Percentiles rank a stretch among this genome's conserved stretches.
phyloP scores from a whole-genome alignment of 495 filamentous ascomycete species.

The Penicillium herquei region DNA sequence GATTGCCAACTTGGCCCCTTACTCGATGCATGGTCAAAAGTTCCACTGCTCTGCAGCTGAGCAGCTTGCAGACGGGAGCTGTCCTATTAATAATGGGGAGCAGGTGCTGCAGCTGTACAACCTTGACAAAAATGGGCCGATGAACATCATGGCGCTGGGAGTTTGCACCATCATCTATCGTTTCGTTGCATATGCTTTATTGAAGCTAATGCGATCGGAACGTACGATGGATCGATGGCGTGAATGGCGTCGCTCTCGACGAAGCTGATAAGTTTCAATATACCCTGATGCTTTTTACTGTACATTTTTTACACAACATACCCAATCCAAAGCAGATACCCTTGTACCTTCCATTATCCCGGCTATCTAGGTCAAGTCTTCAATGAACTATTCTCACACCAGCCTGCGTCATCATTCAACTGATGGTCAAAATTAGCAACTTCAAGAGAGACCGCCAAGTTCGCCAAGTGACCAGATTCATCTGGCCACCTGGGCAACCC shows the following conservation, averaged over 20 bases:
- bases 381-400: too few species aligned
- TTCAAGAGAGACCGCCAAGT: too few species aligned
- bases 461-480: too few species aligned
- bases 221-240: conserved; percentile 25
- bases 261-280: neutral
- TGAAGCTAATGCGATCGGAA: conserved; percentile 47
- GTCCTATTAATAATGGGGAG: conserved; percentile 59
- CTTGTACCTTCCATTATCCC: too few species aligned
- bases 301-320: neutral
- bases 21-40: conserved; percentile 49
- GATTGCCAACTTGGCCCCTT: conserved; percentile 60
- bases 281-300: neutral
- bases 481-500: too few species aligned
- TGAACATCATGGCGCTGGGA: conserved; percentile 60
- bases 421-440: too few species aligned
- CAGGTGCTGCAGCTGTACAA: conserved; percentile 64
- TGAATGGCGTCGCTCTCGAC: conserved; percentile 22
- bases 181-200: conserved; percentile 57
- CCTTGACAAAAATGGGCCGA: conserved; percentile 51
- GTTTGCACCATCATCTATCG: conserved; percentile 62
- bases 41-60: conserved; percentile 61
- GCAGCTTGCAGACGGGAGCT: conserved; percentile 53
- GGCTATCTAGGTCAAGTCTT: too few species aligned
- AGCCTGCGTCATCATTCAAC: too few species aligned
- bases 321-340: too few species aligned